A percentile compares a stretch with the other conserved stretches of the same genome.
These are phyloP conservation scores for Ustilago xerochloae DNA, from an alignment of 1,284 basidiomycete genomes.

Conservation along the genomic window DNA sequence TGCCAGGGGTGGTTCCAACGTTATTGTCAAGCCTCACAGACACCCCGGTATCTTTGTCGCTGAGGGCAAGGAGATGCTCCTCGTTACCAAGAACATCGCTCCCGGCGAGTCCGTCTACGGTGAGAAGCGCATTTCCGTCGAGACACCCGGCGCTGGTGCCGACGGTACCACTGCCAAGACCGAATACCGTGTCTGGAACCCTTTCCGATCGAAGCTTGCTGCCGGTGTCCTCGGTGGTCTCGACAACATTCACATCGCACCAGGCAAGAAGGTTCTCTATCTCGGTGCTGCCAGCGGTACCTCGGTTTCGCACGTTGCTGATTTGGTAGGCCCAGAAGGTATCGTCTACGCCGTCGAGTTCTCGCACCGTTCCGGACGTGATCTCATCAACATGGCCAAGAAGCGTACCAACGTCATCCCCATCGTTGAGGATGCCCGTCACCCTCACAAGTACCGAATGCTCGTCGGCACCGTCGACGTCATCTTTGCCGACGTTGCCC, in stretches of 20 bases:
- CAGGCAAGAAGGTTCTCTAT: constrained; percentile 96
- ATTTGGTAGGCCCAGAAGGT: constrained; percentile 96
- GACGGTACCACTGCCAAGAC: constrained; percentile 80
- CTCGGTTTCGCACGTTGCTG: constrained; percentile 97
- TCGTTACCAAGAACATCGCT: constrained; percentile 97
- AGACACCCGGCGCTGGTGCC: constrained; percentile 73
- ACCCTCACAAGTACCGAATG: constrained; percentile 72
- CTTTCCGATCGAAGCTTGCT: constrained; percentile 95
- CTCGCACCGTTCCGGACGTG: constrained; percentile 93
- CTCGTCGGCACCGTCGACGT: constrained; percentile 65
- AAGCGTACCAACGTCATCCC: constrained; percentile 99
- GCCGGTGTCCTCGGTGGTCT: constrained; percentile 96
- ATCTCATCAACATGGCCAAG: constrained; percentile 99
- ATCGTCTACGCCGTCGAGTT: constrained; percentile 99
- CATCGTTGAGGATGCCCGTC: constrained; percentile 96
- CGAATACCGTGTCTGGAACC: constrained; percentile 99
- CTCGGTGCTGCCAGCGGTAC: constrained; percentile 96
- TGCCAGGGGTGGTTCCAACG: constrained; percentile 76
- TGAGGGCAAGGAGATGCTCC: constrained; percentile 84
- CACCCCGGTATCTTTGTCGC: constrained; percentile 82
- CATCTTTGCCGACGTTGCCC: constrained; percentile 92
- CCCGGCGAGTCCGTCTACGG: constrained; percentile 98
- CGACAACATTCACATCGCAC: constrained; percentile 91
- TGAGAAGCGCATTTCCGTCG: constrained; percentile 78
- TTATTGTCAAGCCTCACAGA: constrained; percentile 91